Evolutionary conservation across 1,284 basidiomycete genomes (phyloP).

Genomic region (Macrocystidia cucumis): DNA sequence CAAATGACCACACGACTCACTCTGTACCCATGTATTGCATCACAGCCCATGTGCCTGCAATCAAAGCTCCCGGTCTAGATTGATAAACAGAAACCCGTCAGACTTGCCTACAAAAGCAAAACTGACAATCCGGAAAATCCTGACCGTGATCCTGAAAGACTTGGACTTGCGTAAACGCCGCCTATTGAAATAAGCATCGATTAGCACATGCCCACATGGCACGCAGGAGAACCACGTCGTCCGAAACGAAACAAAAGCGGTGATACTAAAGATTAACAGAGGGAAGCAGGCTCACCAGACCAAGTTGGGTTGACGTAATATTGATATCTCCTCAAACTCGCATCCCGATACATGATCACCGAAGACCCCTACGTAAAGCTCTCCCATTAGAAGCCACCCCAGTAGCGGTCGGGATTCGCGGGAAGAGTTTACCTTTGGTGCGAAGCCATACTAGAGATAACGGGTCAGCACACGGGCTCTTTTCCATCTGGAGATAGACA

Average conservation of each 20-base stretch:
- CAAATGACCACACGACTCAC: constrained; percentile 34
- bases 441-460: constrained; percentile 62
- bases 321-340: constrained; percentile 69
- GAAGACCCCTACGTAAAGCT: constrained; percentile 64
- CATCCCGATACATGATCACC: constrained; percentile 85
- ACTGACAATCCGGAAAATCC: constrained; percentile 13
- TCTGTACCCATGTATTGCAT: constrained; percentile 88
- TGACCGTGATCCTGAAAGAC: constrained; percentile 83
- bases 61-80: constrained; percentile 79
- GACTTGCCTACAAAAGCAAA: constrained; percentile 4
- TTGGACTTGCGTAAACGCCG: constrained; percentile 79
- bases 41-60: constrained; percentile 95
- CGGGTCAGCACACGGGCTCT: not conserved
- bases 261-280: not conserved
- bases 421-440: constrained; percentile 59
- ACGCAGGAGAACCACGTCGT: too few species aligned
- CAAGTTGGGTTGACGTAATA: constrained; percentile 82
- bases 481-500: not conserved
- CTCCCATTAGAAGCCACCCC: constrained; percentile 6
- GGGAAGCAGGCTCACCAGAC: constrained; percentile 41
- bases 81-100: constrained; percentile 4
- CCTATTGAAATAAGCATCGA: constrained; percentile 25
- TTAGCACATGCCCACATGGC: constrained; percentile 5
- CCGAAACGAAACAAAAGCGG: not conserved
- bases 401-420: too few species aligned